Evolutionary conservation across 2,329 filamentous ascomycete species (phyloP), one percentile per base, ranked within the genome.

Genomic region (Pseudocercospora fuligena): DNA sequence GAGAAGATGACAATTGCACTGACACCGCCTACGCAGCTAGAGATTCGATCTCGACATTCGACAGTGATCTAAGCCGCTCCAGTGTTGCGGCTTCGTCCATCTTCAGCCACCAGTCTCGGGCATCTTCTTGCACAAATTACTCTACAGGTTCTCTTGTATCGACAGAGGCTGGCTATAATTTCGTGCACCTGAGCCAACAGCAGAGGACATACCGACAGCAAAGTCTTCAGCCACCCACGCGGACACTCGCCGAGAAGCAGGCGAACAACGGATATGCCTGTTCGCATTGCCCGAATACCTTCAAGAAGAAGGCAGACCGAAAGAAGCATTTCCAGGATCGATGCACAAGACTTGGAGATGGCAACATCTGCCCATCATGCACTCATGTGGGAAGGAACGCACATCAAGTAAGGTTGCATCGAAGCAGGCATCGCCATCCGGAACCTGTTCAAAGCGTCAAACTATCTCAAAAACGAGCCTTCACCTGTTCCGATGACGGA

Each of bases 241-340:
- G 25, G 9, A 54, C 23, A 27, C 51, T 65, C 6, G 43, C 21
- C 5, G 57, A 61, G 31, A 65, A 61, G 25, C 63, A 65, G 27
- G 63, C 57, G 5, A 46, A 19, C 33, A 65, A 65, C 49, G 33
- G 46, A 16, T 65, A 61, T 43, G 63, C 63, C 3, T 65, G 63
- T 14, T 65, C 63, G 19, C 63, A 65, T 27, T 65, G 63, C 33
- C 57, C 46, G 16, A 58, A 61, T 31, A 49, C 49, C 12, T 61
- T 65, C 47, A 61, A 31, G 19, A 65, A 61, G 49, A 65, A 65
- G 23, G 58, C 46, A 23, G 63, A 65, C 36, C 58, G 63, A 9
- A 65, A 65, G 31, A 65, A 61, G 36, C 63, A 65, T 16, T 65
- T 58, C 31, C 25, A 31, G 2, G 14, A 61, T 21, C 14, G 57